phyloP scores from a whole-genome alignment of 1,284 basidiomycete species.

The Tranzscheliella williamsii region DNA sequence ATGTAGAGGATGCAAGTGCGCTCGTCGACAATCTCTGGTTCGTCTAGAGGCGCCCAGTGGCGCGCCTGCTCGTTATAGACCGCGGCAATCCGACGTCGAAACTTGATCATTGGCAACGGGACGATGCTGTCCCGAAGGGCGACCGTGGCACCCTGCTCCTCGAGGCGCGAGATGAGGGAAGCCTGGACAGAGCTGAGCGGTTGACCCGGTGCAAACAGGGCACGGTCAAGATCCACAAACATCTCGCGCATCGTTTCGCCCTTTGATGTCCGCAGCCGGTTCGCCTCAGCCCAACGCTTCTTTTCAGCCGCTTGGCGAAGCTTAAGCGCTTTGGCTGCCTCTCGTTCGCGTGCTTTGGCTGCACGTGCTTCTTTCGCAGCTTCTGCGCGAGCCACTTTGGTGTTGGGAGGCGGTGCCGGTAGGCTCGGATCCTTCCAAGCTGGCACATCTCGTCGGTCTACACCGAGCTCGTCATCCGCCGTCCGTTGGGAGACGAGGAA shows the following conservation, averaged over 20 bases:
- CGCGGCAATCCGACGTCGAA: slow-evolving; percentile 16
- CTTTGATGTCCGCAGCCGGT: slow-evolving; percentile 32
- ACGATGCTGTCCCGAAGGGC: slow-evolving; percentile 13
- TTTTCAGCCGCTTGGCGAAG: slow-evolving; percentile 9
- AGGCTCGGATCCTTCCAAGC: no score
- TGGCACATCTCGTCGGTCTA: no score
- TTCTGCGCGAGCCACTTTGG: background rate
- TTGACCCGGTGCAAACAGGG: slow-evolving; percentile 14
- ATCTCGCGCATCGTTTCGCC: slow-evolving; percentile 39
- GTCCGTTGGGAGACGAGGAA: background rate
- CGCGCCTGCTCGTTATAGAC: slow-evolving; percentile 15
- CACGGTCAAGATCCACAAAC: slow-evolving; percentile 30
- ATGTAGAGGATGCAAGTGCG: slow-evolving; percentile 14
- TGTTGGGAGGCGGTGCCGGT: slow-evolving; percentile 1
- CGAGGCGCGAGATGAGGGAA: slow-evolving; percentile 10
- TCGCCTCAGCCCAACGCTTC: slow-evolving; percentile 35
- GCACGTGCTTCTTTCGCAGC: slow-evolving; percentile 16
- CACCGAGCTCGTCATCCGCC: background rate
- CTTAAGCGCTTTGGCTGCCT: slow-evolving; percentile 22
- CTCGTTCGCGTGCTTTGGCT: slow-evolving; percentile 19
- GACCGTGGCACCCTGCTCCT: slow-evolving; percentile 26
- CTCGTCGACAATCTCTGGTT: slow-evolving; percentile 15
- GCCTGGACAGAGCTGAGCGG: slow-evolving; percentile 6
- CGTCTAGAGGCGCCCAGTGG: slow-evolving; percentile 25
- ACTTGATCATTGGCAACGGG: slow-evolving; percentile 17